Evolutionary conservation across 768 basidiomycete species (phyloP), one percentile per base, ranked within the genome.

Genomic region (Rossbeevera mucosa): DNA sequence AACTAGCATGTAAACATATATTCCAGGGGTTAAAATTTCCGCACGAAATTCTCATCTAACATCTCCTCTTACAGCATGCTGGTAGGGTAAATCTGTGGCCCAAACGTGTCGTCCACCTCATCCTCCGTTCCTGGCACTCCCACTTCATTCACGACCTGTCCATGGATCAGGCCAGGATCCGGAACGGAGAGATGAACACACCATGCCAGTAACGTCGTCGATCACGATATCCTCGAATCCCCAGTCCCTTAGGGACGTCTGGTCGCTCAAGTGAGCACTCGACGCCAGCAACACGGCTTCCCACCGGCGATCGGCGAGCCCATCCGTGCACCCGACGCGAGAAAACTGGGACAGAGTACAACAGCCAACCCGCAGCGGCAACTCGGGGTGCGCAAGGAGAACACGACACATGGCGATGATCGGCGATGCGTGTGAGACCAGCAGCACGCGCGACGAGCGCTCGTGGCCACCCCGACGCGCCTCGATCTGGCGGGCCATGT

Each of bases 351-450:
- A 81, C 50, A 93, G 50, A 2, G 88, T 81, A 60, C 88, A 89
- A 60, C 88, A 90, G n/a, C 88, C 89, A 2, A 84, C 80, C 48
- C 83, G 72, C 42, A 91, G 59, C 16, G 77, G 74, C 29, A 85
- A 42, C 2, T 71, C 65, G 26, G 76, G 72, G 41, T 84, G 74
- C 4, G 80, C 80, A 8, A 80, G 53, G 31, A 92, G 75, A 47
- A 74, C 77, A 54, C 83, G 74, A 21, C 77, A 76, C 30, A 92
- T 75, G 18, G 82, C 79, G 59, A 90, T 86, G 52, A 77, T 72
- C 16, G 88, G 85, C 6, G 88, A 91, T 0, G 86, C 88, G 62
- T 93, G 90, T 52, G 80, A 82, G 52, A 89, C 74, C 20, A 93
- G 68, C 38, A 91, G 14, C 41, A 42, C 36, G n/a, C 33, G 62